These are phyloP conservation scores for Penicillium paxilli DNA, from an alignment of 495 filamentous ascomycete species.

Conservation along the genomic window DNA sequence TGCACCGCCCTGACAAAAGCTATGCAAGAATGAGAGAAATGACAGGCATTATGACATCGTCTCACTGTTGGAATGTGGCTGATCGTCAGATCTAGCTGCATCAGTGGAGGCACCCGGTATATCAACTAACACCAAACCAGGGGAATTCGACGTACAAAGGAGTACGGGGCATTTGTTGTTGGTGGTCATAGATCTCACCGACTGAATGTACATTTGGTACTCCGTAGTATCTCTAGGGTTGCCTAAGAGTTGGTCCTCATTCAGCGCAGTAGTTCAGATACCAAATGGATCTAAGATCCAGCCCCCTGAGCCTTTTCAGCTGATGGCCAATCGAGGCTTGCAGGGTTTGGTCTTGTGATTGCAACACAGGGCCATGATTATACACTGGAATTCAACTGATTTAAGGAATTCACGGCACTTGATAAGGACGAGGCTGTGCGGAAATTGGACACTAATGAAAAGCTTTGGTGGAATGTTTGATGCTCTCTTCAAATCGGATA, in stretches of 20 bases:
- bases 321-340: not conserved
- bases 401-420: too few species aligned
- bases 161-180: not conserved
- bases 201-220: too few species aligned
- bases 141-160: too few species aligned
- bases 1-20: too few species aligned
- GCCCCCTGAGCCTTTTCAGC: not conserved
- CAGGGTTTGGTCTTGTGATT: not conserved
- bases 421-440: too few species aligned
- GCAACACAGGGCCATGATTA: not conserved
- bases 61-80: not conserved
- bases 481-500: too few species aligned
- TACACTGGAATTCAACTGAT: too few species aligned
- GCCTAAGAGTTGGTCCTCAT: not conserved
- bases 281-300: not conserved
- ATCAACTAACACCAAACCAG: not conserved
- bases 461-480: too few species aligned
- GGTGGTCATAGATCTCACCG: not conserved
- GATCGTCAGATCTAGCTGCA: conserved; percentile 1
- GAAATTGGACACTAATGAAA: too few species aligned
- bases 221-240: too few species aligned
- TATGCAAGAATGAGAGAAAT: too few species aligned
- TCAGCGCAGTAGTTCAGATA: not conserved
- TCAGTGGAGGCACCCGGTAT: not conserved
- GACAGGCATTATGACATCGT: not conserved